Evolutionary conservation across 2,329 filamentous ascomycete species (phyloP).

Genomic region (Sarocladium strictum): DNA sequence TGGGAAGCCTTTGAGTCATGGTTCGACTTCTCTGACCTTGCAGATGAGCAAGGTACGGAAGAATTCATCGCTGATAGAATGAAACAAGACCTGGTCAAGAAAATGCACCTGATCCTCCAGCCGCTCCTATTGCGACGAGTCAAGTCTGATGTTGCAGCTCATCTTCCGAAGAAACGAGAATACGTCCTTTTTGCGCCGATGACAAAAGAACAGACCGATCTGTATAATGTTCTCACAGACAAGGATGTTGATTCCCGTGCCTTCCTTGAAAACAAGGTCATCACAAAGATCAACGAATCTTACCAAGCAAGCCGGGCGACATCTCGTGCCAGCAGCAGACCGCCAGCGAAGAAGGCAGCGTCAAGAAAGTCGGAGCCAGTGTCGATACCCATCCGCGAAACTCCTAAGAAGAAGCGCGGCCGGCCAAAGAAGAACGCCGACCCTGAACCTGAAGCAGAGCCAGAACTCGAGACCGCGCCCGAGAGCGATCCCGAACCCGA

Average conservation of each 20-base stretch:
- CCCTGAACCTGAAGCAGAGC: not conserved
- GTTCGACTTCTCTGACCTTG: slow-evolving; percentile 93
- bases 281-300: slow-evolving; percentile 49
- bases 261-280: slow-evolving; percentile 76
- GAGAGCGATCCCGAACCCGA: not conserved
- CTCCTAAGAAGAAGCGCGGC: slow-evolving; percentile 23
- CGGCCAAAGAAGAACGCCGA: slow-evolving; percentile 3
- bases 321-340: slow-evolving; percentile 11
- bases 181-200: slow-evolving; percentile 94
- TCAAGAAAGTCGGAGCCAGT: slow-evolving; percentile 12
- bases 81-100: slow-evolving; percentile 49
- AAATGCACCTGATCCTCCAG: slow-evolving; percentile 88
- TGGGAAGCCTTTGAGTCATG: slow-evolving; percentile 89
- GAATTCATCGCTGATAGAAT: slow-evolving; percentile 74
- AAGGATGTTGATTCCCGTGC: slow-evolving; percentile 57
- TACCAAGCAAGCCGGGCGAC: slow-evolving; percentile 24
- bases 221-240: slow-evolving; percentile 66
- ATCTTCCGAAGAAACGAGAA: slow-evolving; percentile 92
- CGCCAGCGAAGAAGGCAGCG: slow-evolving; percentile 1
- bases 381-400: slow-evolving; percentile 30
- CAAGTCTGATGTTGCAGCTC: slow-evolving; percentile 86
- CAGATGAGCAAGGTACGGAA: slow-evolving; percentile 74
- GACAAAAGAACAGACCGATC: slow-evolving; percentile 81
- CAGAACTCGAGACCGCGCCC: not conserved
- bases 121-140: slow-evolving; percentile 82